Evolutionary conservation across 495 filamentous ascomycete species (phyloP).

Genomic region (Neurospora tetraspora): DNA sequence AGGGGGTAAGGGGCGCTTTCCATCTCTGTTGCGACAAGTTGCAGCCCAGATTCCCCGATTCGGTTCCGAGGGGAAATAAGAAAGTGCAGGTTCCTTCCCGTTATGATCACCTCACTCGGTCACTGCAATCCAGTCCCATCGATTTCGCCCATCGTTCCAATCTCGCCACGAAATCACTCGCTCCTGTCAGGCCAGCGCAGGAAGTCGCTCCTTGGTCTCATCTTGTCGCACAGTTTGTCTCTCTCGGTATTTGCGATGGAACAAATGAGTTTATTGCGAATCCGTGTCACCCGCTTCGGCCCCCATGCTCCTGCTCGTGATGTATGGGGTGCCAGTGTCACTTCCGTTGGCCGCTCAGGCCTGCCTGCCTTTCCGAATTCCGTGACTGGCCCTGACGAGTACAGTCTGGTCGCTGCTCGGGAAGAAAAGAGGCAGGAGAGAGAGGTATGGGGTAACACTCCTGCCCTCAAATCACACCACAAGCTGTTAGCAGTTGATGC

Average conservation of each 20-base stretch:
- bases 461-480: neutral
- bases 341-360: neutral
- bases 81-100: neutral
- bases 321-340: neutral
- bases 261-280: neutral
- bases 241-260: neutral
- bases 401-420: neutral
- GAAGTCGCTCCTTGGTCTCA: neutral
- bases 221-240: neutral
- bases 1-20: neutral
- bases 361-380: neutral
- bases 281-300: neutral
- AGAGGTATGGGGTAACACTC: neutral
- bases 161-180: neutral
- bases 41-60: neutral
- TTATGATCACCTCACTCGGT: neutral
- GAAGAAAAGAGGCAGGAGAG: neutral
- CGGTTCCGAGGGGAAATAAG: neutral
- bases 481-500: neutral
- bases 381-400: neutral
- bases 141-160: neutral
- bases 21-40: neutral
- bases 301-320: neutral
- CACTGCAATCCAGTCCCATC: neutral
- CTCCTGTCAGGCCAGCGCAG: neutral